These are phyloP conservation scores for Fomitopsis palustris DNA, from an alignment of 1,284 basidiomycete species.

Conservation along the genomic window DNA sequence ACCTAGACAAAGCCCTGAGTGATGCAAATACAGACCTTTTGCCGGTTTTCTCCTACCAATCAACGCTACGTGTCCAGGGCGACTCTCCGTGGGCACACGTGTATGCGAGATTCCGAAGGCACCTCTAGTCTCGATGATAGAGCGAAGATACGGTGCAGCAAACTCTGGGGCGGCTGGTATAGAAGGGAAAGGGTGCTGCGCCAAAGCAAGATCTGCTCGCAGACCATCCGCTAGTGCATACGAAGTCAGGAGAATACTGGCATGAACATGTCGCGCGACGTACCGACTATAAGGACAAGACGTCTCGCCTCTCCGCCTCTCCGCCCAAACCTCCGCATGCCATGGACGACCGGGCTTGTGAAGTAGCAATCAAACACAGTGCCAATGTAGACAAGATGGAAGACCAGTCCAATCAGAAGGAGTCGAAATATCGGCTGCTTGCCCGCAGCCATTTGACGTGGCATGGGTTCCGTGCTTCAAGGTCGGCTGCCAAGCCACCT, in stretches of 20 bases:
- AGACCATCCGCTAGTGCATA: conserved; percentile 67
- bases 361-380: conserved; percentile 92
- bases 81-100: conserved; percentile 83
- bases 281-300: conserved; percentile 80
- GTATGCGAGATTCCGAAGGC: conserved; percentile 87
- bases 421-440: conserved; percentile 27
- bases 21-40: not conserved
- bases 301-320: conserved; percentile 57
- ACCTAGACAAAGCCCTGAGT: conserved; percentile 32
- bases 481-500: no score
- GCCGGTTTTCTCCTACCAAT: conserved; percentile 51
- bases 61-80: conserved; percentile 87
- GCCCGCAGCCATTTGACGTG: not conserved
- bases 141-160: conserved; percentile 78
- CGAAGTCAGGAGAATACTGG: not conserved
- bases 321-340: conserved; percentile 57
- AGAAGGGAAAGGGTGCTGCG: conserved; percentile 53
- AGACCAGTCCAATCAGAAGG: conserved; percentile 64
- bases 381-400: conserved; percentile 71
- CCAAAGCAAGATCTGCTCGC: conserved; percentile 80
- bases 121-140: conserved; percentile 63
- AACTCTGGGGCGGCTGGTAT: conserved; percentile 51
- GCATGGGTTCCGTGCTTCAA: no score
- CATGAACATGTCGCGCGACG: conserved; percentile 19
- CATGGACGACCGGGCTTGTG: conserved; percentile 73